Percentiles rank a stretch among this genome's conserved stretches.
These are phyloP conservation scores for Rubia balearica DNA, from an alignment of 305 asterid species.

Conservation along the genomic window DNA sequence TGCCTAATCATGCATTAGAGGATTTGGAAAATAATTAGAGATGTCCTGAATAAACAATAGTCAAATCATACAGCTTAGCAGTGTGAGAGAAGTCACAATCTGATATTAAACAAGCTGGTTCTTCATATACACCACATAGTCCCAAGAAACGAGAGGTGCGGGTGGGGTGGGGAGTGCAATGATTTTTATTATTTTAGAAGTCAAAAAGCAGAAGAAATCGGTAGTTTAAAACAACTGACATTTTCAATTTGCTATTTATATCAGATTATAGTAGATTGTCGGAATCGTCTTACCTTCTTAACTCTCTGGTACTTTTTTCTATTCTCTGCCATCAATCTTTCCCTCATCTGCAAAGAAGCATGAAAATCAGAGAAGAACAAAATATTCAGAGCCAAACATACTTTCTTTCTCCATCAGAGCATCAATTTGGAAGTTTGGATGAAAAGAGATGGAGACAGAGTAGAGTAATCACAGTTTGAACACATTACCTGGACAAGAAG, in stretches of 20 bases:
- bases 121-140: conserved; percentile 3
- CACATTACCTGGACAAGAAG: conserved; percentile 86
- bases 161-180: too few species aligned
- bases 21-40: conserved; percentile 8
- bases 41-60: background rate
- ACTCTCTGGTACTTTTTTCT: conserved; percentile 95
- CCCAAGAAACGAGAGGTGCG: background rate
- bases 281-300: conserved; percentile 60
- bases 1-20: conserved; percentile 43
- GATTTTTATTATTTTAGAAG: too few species aligned
- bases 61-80: conserved; percentile 4
- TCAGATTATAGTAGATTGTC: background rate
- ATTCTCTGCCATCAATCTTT: conserved; percentile 98
- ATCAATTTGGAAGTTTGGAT: background rate
- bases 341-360: conserved; percentile 78
- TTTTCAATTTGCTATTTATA: background rate
- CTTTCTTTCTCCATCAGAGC: background rate
- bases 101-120: background rate
- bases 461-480: background rate
- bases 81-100: background rate
- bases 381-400: background rate
- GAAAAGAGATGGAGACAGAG: background rate
- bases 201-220: too few species aligned
- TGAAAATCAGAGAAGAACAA: conserved; percentile 8
- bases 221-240: background rate